A percentile compares a stretch with the other conserved stretches of the same genome.
Conservation (phyloP, 2,329 filamentous ascomycete species). For the Clarireedia hainanense region DNA sequence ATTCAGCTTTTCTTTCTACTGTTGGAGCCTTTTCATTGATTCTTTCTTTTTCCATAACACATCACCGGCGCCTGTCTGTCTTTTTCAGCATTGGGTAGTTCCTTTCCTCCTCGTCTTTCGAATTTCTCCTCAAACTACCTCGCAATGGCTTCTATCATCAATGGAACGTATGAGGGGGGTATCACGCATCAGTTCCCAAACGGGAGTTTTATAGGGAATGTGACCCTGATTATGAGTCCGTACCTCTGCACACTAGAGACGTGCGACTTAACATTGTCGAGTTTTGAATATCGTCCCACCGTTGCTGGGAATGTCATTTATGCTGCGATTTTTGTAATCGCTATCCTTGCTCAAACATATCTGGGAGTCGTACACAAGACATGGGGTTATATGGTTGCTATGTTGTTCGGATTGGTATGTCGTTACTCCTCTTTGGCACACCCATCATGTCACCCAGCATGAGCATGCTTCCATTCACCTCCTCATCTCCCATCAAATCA, state of each 20-base stretch:
- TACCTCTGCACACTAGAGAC: slow-evolving; percentile 24
- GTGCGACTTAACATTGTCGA: slow-evolving; percentile 44
- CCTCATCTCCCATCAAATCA: not conserved
- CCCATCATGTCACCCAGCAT: not conserved
- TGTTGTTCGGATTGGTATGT: slow-evolving; percentile 40
- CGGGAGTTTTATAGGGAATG: slow-evolving; percentile 19
- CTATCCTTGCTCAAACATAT: slow-evolving; percentile 34
- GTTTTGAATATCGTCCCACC: slow-evolving; percentile 50
- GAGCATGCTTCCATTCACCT: not conserved
- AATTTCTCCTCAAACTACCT: too few relatives aligned
- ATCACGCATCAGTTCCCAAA: slow-evolving; percentile 13
- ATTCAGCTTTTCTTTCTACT: not conserved
- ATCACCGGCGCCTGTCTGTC: too few relatives aligned
- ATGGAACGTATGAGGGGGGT: too few relatives aligned
- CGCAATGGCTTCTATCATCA: not conserved
- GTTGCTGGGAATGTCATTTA: slow-evolving; percentile 49
- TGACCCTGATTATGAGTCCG: slow-evolving; percentile 17
- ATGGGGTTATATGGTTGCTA: slow-evolving; percentile 45
- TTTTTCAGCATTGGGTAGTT: too few relatives aligned
- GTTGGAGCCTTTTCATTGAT: not conserved
- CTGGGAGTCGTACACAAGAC: slow-evolving; percentile 45
- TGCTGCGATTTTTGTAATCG: slow-evolving; percentile 40
- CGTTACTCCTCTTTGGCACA: not conserved
- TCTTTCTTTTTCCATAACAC: not conserved
- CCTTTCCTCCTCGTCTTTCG: too few relatives aligned